Evolutionary conservation across 2,329 filamentous ascomycete genomes (phyloP), one percentile per base, ranked within the genome.

Genomic region (Truncatella angustata): DNA sequence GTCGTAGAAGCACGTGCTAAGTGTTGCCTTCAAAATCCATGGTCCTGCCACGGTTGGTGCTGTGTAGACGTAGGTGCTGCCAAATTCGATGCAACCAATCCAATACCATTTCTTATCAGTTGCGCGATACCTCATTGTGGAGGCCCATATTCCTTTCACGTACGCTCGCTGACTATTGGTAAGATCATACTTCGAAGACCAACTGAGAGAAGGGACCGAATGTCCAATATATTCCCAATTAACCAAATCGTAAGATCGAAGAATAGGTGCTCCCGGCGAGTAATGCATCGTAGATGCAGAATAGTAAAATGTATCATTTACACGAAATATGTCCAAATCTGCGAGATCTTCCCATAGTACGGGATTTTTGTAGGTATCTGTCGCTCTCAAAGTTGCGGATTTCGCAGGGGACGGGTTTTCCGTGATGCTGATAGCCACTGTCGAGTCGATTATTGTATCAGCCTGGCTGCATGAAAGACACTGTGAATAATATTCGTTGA

Each of bases 231-330:
- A 59, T 16, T 78, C 71, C 77, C 76, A 80, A 55, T 78, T 79
- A 30, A 78, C 72, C 0, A 85, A 72, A 59, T 84, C 79, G 47
- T 75, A 74, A 0, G 80, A 84, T 21, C 72, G 70, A 0, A 85
- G 67, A 2, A 85, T 70, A 0, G 81, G 80, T 0, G 80, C 81
- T 9, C 80, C 81, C 1, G 81, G 75, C 10, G 75, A 80, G 59
- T 77, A 83, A 48, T 79, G 76, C 59, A 84, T 79, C 5, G 73
- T 81, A 1, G 80, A 83, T 1, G 80, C 77, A 0, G 77, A 78
- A 58, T 77, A 84, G 62, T 73, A 84, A 40, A 63, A 78, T 2
- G 72, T 71, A 55, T 79, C 71, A 3, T 71, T 70, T 0, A 79
- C 71, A 5, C 76, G 71, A 57, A 79, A 75, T 14, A 84, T 69